Evolutionary conservation across 345 rosid genomes (phyloP).

Genomic region (Viola odorata): DNA sequence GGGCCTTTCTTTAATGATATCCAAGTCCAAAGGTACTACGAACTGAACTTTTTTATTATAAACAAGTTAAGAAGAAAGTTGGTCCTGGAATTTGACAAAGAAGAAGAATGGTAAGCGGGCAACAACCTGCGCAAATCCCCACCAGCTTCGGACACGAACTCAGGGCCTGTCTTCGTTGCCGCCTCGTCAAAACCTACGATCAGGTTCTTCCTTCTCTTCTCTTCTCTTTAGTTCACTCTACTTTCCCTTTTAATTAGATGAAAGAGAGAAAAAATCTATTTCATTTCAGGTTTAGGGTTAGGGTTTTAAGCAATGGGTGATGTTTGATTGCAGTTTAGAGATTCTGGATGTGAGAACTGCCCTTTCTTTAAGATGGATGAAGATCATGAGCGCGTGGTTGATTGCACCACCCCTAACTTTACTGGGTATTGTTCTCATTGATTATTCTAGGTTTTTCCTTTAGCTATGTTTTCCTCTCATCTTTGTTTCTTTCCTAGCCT

Average conservation of each 20-base stretch:
- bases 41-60: too few species aligned
- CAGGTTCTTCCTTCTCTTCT: constrained; percentile 33
- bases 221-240: neutral
- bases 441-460: neutral
- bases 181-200: constrained; percentile 83
- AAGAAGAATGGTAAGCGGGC: constrained; percentile 38
- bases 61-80: too few species aligned
- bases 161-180: constrained; percentile 83
- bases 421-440: constrained; percentile 41
- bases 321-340: constrained; percentile 41
- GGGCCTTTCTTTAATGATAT: too few species aligned
- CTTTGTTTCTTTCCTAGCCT: neutral
- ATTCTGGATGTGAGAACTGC: constrained; percentile 86
- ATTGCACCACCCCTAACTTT: constrained; percentile 81
- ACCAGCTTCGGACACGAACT: constrained; percentile 91
- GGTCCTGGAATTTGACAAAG: neutral
- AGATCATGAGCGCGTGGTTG: constrained; percentile 74
- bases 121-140: constrained; percentile 79
- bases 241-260: too few species aligned
- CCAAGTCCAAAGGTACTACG: too few species aligned
- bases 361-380: constrained; percentile 85
- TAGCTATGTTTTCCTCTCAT: neutral
- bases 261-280: too few species aligned
- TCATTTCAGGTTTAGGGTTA: too few species aligned
- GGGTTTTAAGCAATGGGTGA: neutral